phyloP scores from a whole-genome alignment of 331 rosid species.

The Rhamnella rubrinervis region DNA sequence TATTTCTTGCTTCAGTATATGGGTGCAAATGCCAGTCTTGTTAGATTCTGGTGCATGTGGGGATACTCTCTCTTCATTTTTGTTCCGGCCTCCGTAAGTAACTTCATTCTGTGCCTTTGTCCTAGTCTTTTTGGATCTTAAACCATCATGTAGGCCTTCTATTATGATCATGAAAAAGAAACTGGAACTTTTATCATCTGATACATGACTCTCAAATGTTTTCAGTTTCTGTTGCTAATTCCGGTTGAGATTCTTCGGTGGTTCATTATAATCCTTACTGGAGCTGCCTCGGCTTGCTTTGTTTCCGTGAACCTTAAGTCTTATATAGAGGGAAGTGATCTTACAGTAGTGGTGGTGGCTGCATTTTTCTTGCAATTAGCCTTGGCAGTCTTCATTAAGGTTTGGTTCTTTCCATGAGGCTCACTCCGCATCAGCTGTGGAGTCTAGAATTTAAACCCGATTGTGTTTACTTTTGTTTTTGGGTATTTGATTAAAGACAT shows the following conservation, averaged over 20 bases:
- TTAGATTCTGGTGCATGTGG: conserved; percentile 97
- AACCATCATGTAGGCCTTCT: neutral
- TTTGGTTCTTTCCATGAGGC: conserved; percentile 86
- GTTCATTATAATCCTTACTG: conserved; percentile 64
- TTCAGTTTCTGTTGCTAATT: conserved; percentile 81
- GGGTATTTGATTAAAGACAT: neutral
- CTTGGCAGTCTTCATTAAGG: conserved; percentile 91
- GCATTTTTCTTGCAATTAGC: conserved; percentile 86
- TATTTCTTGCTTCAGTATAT: conserved; percentile 79
- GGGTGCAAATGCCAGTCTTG: conserved; percentile 78
- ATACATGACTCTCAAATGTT: conserved; percentile 28
- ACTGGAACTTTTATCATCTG: conserved; percentile 9
- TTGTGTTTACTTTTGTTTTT: conserved; percentile 19
- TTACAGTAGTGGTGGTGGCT: conserved; percentile 53
- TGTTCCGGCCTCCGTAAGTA: conserved; percentile 79
- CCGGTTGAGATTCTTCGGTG: conserved; percentile 85
- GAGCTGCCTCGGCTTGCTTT: conserved; percentile 80
- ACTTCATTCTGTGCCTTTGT: conserved; percentile 13
- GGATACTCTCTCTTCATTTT: conserved; percentile 94
- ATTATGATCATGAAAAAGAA: neutral
- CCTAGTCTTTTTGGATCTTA: neutral
- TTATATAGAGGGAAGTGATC: conserved; percentile 50
- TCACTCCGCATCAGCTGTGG: neutral
- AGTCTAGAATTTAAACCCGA: conserved; percentile 15
- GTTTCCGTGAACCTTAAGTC: conserved; percentile 76